Evolutionary conservation across 192 early-diverging fungal genomes (phyloP).

Genomic region (Coemansia sp.): DNA sequence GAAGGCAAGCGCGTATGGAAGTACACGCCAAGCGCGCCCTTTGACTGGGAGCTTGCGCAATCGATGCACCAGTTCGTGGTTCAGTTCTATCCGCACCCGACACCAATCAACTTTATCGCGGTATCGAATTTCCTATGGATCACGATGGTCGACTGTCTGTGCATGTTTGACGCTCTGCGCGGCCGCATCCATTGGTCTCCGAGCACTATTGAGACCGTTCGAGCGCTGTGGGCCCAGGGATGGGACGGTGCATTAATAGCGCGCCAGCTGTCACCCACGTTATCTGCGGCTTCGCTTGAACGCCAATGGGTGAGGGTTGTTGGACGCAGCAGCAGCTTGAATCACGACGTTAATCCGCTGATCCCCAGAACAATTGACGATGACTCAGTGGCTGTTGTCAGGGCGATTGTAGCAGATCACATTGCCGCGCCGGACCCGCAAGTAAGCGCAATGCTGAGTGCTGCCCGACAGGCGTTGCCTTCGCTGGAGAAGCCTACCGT

Average conservation of each 20-base stretch:
- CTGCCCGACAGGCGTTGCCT: conserved; percentile 12
- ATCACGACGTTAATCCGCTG: conserved; percentile 10
- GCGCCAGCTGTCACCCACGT: conserved; percentile 28
- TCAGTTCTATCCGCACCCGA: conserved; percentile 26
- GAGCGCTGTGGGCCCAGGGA: conserved; percentile 14
- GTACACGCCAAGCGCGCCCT: conserved; percentile 10
- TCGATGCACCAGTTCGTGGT: conserved; percentile 17
- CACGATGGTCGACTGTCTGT: conserved; percentile 19
- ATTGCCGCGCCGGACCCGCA: not conserved
- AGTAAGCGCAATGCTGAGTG: conserved; percentile 10
- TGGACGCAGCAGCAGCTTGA: not conserved
- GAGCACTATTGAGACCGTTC: not conserved
- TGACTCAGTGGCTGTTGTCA: not conserved
- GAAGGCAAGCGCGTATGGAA: conserved; percentile 21
- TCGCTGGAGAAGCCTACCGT: conserved; percentile 1
- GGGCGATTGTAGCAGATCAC: conserved; percentile 5
- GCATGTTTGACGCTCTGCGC: conserved; percentile 26
- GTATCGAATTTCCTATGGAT: conserved; percentile 38
- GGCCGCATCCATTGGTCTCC: conserved; percentile 30
- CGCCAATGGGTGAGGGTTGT: not conserved
- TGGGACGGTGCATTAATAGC: conserved; percentile 21
- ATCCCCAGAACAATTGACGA: conserved; percentile 13
- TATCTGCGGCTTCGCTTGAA: conserved; percentile 11
- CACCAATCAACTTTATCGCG: conserved; percentile 31
- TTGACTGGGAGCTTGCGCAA: conserved; percentile 22